A percentile compares a stretch with the other conserved stretches of the same genome.
These are phyloP conservation scores for Apiospora aurea DNA, from an alignment of 2,329 filamentous ascomycete genomes.

Conservation along the genomic window DNA sequence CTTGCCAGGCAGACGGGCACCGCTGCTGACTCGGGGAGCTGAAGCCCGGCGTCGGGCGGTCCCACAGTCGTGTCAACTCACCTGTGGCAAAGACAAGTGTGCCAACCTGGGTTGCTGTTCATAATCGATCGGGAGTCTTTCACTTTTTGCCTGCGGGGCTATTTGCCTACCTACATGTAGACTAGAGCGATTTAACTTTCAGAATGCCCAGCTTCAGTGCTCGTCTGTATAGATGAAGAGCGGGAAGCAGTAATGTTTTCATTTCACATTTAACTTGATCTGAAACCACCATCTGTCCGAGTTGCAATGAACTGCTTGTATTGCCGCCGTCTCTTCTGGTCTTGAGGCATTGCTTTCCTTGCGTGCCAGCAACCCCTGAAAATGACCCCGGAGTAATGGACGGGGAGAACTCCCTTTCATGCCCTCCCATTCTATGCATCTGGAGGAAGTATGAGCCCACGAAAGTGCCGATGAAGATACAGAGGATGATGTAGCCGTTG, in stretches of 20 bases:
- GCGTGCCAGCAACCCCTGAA: background rate
- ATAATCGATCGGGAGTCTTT: background rate
- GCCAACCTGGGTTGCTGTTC: slow-evolving; percentile 10
- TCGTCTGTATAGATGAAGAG: background rate
- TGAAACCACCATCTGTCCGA: background rate
- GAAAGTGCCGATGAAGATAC: slow-evolving; percentile 79
- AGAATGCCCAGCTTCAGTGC: background rate
- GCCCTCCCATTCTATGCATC: slow-evolving; percentile 62
- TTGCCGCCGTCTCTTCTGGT: background rate
- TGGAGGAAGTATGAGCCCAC: slow-evolving; percentile 75
- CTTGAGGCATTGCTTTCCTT: background rate
- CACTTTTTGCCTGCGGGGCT: background rate
- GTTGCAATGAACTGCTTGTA: too few relatives aligned
- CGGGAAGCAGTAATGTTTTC: background rate
- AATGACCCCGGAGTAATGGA: background rate
- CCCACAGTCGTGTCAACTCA: background rate
- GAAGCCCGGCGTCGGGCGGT: background rate
- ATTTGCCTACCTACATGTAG: background rate
- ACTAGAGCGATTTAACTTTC: background rate
- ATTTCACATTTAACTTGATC: background rate
- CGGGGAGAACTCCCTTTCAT: background rate
- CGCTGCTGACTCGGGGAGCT: background rate
- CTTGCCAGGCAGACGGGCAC: background rate
- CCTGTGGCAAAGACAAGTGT: slow-evolving; percentile 2
- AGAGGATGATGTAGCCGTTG: slow-evolving; percentile 80